Evolutionary conservation across 257 asterid genomes (phyloP), one percentile per base, ranked within the genome.

Genomic region (Solanum pinnatisectum): DNA sequence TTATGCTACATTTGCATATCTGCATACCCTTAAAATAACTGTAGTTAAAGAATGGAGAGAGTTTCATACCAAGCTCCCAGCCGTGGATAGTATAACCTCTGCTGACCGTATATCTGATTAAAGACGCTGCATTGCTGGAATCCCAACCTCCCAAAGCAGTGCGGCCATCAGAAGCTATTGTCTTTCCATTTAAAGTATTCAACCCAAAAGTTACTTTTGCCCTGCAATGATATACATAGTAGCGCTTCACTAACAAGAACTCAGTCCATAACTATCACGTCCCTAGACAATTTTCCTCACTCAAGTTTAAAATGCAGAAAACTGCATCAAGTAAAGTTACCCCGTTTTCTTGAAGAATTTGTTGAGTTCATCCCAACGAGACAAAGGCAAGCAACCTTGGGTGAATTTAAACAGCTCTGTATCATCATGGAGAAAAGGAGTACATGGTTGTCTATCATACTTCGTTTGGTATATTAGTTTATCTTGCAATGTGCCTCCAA

Each of bases 401-500:
- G 92, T 92, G 82, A 94, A 96, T 74, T 97, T 95, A 44, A 96
- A 93, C 95, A 93, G 52, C 91, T 93, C 95, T 0, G 92, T 82
- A 84, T 67, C 83, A 84, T 87, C 91, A 86, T 2, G 87, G n/a
- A 88, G 87, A 84, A 93, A 95, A 40, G 91, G 88, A 74, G 74
- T 78, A 88, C 98, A 95, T 39, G 96, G 91, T 88, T 27, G 77
- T 3, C 81, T 39, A 87, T 93, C 90, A 73, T 85, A 92, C 71
- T 23, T 32, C 18, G 87, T 89, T 92, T 95, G 94, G 92, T 96
- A 96, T 84, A 92, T 84, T 49, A 95, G 88, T 90, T 90, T 94
- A 89, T 95, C 98, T 93, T 95, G 97, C 90, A 95, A 90, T 25
- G 99, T 95, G 77, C 99, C 99, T 73, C 99, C 99, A 30, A 96